Evolutionary conservation across 2,329 filamentous ascomycete genomes (phyloP), one percentile per base, ranked within the genome.

Genomic region (Parastagonospora nodorum): DNA sequence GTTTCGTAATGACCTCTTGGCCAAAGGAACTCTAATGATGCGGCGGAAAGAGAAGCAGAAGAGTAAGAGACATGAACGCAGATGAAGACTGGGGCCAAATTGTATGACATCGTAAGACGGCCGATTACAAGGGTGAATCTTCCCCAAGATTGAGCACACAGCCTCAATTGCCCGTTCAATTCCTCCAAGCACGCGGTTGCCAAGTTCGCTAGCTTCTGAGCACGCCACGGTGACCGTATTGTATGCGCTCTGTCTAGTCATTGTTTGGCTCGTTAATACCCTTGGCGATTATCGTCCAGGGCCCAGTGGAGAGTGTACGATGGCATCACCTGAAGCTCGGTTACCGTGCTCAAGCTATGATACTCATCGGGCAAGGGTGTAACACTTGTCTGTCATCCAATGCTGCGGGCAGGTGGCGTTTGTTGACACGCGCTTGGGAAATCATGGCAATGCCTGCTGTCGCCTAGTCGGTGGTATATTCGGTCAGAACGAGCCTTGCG

Each of bases 241-340:
- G 47, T 46, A 42, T 41, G 36, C 40, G 52, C 42, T 11, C 12
- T 42, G 45, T 47, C 55, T 53, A 38, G 47, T 42, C 57, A 37
- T 50, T 58, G 54, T 60, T 57, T 57, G 58, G 54, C 52, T 55
- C 57, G 57, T 55, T 47, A 48, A 45, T 46, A 32, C 15, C 37
- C 65, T 64, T 66, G 57, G 61, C 60, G 48, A 27, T 28, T 19
- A 36, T n/a, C 38, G 42, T 27, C 38, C n/a, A 50, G 16, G 42
- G 57, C 42, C 53, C 45, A 66, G 46, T 63, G 61, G 56, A 59
- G 42, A 49, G 36, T 29, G 31, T 28, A 41, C 44, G 19, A 50
- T 58, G 48, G 48, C 54, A 55, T 54, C 53, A 58, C 49, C 52
- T 45, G 47, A 43, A 42, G 36, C 37, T 53, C 39, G 44, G 48